Conservation (phyloP, 345 rosid genomes). For the Eucalyptus sideroxylon region DNA sequence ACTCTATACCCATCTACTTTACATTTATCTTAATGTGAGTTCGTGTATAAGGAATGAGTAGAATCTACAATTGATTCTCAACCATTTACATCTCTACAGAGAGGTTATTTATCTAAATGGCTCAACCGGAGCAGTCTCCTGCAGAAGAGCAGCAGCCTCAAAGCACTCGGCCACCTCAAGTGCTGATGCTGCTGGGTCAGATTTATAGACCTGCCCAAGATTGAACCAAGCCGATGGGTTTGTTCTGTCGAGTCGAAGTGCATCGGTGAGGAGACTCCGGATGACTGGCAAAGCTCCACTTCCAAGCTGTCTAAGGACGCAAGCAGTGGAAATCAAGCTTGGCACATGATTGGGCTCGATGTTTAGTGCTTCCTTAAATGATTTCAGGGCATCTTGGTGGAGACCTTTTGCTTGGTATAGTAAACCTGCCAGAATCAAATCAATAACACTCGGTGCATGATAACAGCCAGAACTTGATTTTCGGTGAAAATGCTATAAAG, state of each 20-base stretch:
- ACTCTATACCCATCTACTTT: not conserved
- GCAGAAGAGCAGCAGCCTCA: conserved; percentile 42
- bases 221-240: conserved; percentile 50
- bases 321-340: conserved; percentile 41
- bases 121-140: conserved; percentile 47
- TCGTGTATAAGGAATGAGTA: not conserved
- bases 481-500: not conserved
- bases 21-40: not conserved
- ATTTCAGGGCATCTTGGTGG: conserved; percentile 31
- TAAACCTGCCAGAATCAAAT: conserved; percentile 16
- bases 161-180: conserved; percentile 51
- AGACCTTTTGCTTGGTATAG: conserved; percentile 32
- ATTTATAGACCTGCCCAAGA: conserved; percentile 43
- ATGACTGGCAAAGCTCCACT: conserved; percentile 12
- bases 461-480: not conserved
- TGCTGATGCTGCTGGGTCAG: conserved; percentile 12
- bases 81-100: not conserved
- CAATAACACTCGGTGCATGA: not conserved
- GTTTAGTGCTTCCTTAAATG: conserved; percentile 36
- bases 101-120: conserved; percentile 37
- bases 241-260: conserved; percentile 36
- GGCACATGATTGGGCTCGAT: conserved; percentile 45
- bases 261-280: conserved; percentile 43
- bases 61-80: not conserved
- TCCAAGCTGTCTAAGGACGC: conserved; percentile 26